Evolutionary conservation across 495 filamentous ascomycete genomes (phyloP), one percentile per base, ranked within the genome.

Genomic region (Podospora tetraspora): DNA sequence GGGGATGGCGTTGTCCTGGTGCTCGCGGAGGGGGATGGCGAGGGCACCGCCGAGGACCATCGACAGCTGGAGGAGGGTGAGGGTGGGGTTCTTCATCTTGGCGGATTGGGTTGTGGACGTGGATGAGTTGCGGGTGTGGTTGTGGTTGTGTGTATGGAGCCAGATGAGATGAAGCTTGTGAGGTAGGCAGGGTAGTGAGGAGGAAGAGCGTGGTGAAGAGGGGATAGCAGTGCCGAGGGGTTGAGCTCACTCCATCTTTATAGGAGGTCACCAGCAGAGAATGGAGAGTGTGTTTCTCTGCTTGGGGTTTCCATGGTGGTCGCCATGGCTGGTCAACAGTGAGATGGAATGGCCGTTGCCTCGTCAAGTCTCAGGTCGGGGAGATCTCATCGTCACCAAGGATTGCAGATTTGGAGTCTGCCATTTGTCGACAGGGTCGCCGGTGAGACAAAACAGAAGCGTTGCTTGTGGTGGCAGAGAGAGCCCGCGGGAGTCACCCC

Each of bases 51-150:
- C 65, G 27, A 66, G 32, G 22, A 66, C 22, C 9, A 66, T 13
- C 11, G 63, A 65, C 22, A 65, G 63, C 52, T 65, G 63, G 32
- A 66, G 65, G 23, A 66, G 65, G 32, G 25, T 66, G 58, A 66
- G 58, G 23, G 65, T 61, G 12, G 25, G 65, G 32, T 37, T 66
- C 58, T 66, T 66, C 65, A 66, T 66, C 25, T 66, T 66, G 65
- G 43, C 43, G 43, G 43, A n/a, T 52, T 52, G 43, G 43, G 43
- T n/a, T 19, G 19, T 34, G 32, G 11, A n/a, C 8, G 43, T 52
- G 43, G 43, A 52, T 52, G 34, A 4, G 12, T 43, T 43, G 43
- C 43, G 43, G 1, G 43, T n/a, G 37, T 6, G n/a, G n/a, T 52
- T n/a, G n/a, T 19, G n/a, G n/a, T 52, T 19, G 43, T n/a, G 43